A percentile compares a stretch with the other conserved stretches of the same genome.
Evolutionary conservation across 164 flowering plant species (phyloP).

Genomic region (Dillenia turbinata): DNA sequence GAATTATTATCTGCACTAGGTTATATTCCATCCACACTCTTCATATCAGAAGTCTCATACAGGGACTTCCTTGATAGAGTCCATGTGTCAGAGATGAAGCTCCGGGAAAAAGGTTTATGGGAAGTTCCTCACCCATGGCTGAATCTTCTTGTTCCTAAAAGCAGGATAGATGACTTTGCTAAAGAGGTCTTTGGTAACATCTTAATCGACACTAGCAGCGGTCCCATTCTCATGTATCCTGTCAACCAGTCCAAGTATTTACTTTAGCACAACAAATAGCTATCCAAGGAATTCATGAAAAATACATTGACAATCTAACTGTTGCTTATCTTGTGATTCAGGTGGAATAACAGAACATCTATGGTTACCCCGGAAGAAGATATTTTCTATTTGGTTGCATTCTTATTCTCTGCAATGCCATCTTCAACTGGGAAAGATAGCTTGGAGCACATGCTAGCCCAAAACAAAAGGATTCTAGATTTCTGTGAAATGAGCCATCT

Average conservation of each 20-base stretch:
- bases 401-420: conserved; percentile 73
- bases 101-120: conserved; percentile 72
- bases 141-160: conserved; percentile 78
- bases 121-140: conserved; percentile 97
- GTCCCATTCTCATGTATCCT: conserved; percentile 90
- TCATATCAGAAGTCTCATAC: conserved; percentile 68
- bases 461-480: conserved; percentile 55
- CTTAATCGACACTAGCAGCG: conserved; percentile 58
- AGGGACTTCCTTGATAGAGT: conserved; percentile 83
- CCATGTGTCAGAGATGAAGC: conserved; percentile 66
- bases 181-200: conserved; percentile 74
- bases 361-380: conserved; percentile 82
- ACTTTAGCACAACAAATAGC: background rate
- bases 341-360: conserved; percentile 80
- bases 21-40: conserved; percentile 65
- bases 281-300: too few relatives aligned
- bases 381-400: conserved; percentile 68
- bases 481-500: conserved; percentile 40
- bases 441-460: conserved; percentile 41
- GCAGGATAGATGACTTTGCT: conserved; percentile 57
- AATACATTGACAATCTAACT: too few relatives aligned
- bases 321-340: conserved; percentile 20
- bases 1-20: conserved; percentile 49
- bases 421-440: conserved; percentile 50
- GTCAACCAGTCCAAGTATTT: conserved; percentile 72